Evolutionary conservation across 441 rosid species (phyloP), one percentile per base, ranked within the genome.

Genomic region (Populus hybrid): DNA sequence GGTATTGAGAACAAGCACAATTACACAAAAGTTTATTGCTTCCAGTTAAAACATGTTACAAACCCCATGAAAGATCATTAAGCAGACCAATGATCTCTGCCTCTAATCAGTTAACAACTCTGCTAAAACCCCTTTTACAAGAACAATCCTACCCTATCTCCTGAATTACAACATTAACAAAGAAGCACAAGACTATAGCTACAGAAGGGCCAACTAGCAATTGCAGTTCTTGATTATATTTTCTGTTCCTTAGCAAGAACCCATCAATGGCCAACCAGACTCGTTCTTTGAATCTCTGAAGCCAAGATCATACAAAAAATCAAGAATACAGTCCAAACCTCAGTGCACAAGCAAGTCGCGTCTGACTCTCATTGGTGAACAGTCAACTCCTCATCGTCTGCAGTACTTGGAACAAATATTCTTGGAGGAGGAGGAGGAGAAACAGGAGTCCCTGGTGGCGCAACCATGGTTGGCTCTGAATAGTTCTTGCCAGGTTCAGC

Each of bases 281-380:
- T 24, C 9, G 34, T 11, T 24, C 42, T 63, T 19, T 64, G 68
- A 71, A 77, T 57, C 69, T 75, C 75, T 67, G 59, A 65, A 3
- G 63, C 57, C n/a, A 70, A 69, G 71, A 69, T 28, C 67, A 50
- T 75, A 64, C 72, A 77, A 79, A 73, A 7, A n/a, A 77, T 24
- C 9, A 67, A 32, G 18, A 79, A 67, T 42, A 71, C 66, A 38
- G 72, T 24, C 63, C 24, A 30, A 59, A 75, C 61, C 65, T 75
- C 76, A 59, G 28, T 30, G 59, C 72, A 40, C 79, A 75, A 36
- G 72, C 38, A 61, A 10, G 76, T 75, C 0, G 85, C 78, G 28
- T 40, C 76, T 4, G 79, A 73, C 21, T 40, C 67, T 9, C 3
- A 16, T 1, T 24, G 40, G 6, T 32, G 81, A 4, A 26, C 65